These are phyloP conservation scores for Mortierella alpina DNA, from an alignment of 192 early-diverging fungal genomes.

Conservation along the genomic window DNA sequence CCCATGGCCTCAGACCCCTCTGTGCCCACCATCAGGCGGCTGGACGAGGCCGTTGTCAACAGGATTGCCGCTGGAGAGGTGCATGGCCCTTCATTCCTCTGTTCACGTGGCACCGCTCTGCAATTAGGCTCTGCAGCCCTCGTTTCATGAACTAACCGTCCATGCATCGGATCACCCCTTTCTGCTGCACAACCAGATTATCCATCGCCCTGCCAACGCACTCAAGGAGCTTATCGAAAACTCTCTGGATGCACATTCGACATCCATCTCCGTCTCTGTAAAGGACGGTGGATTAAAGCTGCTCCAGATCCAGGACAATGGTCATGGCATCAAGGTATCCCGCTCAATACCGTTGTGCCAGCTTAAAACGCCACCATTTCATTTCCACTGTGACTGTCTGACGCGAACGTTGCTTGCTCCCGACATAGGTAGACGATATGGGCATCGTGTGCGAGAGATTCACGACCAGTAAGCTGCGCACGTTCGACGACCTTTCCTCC, in stretches of 20 bases:
- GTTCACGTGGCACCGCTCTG: conserved; percentile 5
- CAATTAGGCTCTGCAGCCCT: neutral
- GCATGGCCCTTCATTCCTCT: neutral
- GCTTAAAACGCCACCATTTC: conserved; percentile 26
- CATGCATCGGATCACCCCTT: no score
- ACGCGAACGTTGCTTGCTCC: neutral
- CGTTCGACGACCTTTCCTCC: conserved; percentile 84
- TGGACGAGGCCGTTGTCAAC: conserved; percentile 92
- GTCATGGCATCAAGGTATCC: conserved; percentile 83
- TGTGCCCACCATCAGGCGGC: conserved; percentile 72
- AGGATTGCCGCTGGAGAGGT: conserved; percentile 98
- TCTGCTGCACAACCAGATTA: conserved; percentile 69
- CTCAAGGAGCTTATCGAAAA: conserved; percentile 98
- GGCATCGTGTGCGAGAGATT: conserved; percentile 93
- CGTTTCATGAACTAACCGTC: no score
- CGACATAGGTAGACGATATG: conserved; percentile 82
- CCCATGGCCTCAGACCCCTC: neutral
- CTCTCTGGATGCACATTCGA: conserved; percentile 92
- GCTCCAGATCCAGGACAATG: conserved; percentile 96
- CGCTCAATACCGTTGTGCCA: neutral
- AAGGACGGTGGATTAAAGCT: conserved; percentile 96
- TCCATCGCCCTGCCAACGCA: conserved; percentile 95
- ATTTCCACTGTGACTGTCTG: conserved; percentile 3
- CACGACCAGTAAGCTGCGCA: conserved; percentile 91
- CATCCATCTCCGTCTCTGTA: conserved; percentile 80